A percentile compares a stretch with the other conserved stretches of the same genome.
phyloP scores from a whole-genome alignment of 176 grass and related monocot genomes.

The Aechmea fasciata region DNA sequence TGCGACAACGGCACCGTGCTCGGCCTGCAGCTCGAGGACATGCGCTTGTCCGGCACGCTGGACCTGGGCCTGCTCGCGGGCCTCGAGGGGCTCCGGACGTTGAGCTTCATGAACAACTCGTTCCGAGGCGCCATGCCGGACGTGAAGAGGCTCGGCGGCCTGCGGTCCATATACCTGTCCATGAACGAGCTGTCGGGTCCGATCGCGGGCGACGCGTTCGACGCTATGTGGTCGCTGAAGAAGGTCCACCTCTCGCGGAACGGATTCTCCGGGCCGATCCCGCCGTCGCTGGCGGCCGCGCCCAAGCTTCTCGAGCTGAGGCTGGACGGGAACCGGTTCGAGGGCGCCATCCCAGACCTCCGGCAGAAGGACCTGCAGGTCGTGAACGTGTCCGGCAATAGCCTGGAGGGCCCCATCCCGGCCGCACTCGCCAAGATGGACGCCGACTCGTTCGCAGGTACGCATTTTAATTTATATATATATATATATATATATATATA shows the following conservation, averaged over 20 bases:
- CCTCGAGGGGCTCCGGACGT: constrained; percentile 34
- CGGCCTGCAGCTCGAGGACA: constrained; percentile 71
- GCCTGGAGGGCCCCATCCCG: constrained; percentile 64
- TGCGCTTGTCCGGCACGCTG: constrained; percentile 52
- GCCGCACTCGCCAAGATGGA: constrained; percentile 30
- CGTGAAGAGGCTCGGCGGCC: constrained; percentile 29
- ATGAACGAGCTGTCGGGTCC: constrained; percentile 53
- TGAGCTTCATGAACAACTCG: constrained; percentile 62
- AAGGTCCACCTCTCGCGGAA: constrained; percentile 56
- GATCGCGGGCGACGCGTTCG: constrained; percentile 60
- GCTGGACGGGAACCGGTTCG: constrained; percentile 59
- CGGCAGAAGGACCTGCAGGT: constrained; percentile 28
- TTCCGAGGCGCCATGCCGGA: constrained; percentile 61
- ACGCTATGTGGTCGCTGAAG: constrained; percentile 60
- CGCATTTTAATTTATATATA: too few relatives aligned
- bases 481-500: too few relatives aligned
- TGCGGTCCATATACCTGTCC: constrained; percentile 55
- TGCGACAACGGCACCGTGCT: constrained; percentile 40
- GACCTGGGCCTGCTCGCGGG: constrained; percentile 32
- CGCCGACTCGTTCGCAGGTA: constrained; percentile 39
- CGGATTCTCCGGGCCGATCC: constrained; percentile 52
- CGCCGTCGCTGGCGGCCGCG: constrained; percentile 41
- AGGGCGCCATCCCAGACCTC: constrained; percentile 54
- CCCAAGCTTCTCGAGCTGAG: constrained; percentile 49
- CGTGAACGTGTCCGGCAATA: constrained; percentile 50